These are phyloP conservation scores for Aspergillus sclerotioniger DNA, from an alignment of 495 filamentous ascomycete species.

Conservation along the genomic window DNA sequence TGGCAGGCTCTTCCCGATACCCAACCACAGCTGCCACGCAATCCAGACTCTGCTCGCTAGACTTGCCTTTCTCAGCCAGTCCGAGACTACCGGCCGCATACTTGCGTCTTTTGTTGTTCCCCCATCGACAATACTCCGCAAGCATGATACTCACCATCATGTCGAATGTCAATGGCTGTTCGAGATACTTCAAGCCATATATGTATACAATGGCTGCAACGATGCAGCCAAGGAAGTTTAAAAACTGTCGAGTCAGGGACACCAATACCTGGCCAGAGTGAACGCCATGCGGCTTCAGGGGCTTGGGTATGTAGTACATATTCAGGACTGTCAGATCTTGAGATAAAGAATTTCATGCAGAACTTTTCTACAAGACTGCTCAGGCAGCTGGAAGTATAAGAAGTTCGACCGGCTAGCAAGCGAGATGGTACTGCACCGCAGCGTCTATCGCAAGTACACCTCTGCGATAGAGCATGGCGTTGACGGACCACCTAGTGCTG, in stretches of 20 bases:
- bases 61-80: neutral
- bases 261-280: slow-evolving; percentile 23
- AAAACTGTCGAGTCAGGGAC: slow-evolving; percentile 24
- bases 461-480: too few species aligned
- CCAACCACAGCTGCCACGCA: slow-evolving; percentile 34
- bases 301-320: too few species aligned
- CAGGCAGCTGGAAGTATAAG: too few species aligned
- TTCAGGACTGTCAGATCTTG: too few species aligned
- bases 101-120: slow-evolving; percentile 20
- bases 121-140: slow-evolving; percentile 27
- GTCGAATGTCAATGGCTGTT: slow-evolving; percentile 26
- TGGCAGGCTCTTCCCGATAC: slow-evolving; percentile 33
- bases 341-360: too few species aligned
- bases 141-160: slow-evolving; percentile 27
- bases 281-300: slow-evolving; percentile 14
- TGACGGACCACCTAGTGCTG: too few species aligned
- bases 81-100: slow-evolving; percentile 4
- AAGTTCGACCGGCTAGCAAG: too few species aligned
- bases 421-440: too few species aligned
- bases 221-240: slow-evolving; percentile 28
- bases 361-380: too few species aligned
- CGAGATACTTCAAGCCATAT: slow-evolving; percentile 20
- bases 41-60: slow-evolving; percentile 10
- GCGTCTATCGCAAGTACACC: too few species aligned
- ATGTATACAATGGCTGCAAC: slow-evolving; percentile 25